Evolutionary conservation across 2,329 filamentous ascomycete species (phyloP).

Genomic region (Botrytis paeoniae): DNA sequence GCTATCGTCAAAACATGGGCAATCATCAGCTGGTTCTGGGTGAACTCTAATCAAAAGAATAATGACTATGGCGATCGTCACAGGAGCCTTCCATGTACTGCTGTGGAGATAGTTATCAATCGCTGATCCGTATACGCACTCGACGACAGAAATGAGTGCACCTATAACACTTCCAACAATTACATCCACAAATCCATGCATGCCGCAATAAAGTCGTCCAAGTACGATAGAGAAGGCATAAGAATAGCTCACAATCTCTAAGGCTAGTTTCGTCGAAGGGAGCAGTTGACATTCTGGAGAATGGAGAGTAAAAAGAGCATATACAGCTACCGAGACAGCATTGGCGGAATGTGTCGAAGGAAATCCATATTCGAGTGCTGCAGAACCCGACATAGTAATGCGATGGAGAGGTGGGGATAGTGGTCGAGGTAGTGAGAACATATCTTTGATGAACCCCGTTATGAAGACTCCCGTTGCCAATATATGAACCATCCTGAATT

Average conservation of each 20-base stretch:
- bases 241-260: constrained; percentile 72
- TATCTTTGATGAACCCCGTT: constrained; percentile 91
- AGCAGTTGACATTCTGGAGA: constrained; percentile 61
- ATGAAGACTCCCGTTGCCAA: constrained; percentile 77
- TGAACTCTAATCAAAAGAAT: constrained; percentile 81
- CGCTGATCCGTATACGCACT: constrained; percentile 57
- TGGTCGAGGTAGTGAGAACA: constrained; percentile 87
- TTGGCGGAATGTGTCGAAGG: constrained; percentile 97
- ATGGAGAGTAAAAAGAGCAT: constrained; percentile 69
- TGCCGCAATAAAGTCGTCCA: constrained; percentile 92
- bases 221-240: constrained; percentile 88
- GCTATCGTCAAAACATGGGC: constrained; percentile 94
- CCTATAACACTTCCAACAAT: constrained; percentile 76
- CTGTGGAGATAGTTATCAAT: constrained; percentile 71
- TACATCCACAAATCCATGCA: constrained; percentile 97
- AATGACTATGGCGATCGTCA: constrained; percentile 63
- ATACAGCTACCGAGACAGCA: constrained; percentile 89
- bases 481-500: constrained; percentile 64
- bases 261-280: constrained; percentile 54
- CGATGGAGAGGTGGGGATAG: constrained; percentile 87
- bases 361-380: constrained; percentile 93
- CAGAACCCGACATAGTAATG: constrained; percentile 96
- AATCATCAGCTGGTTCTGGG: constrained; percentile 94
- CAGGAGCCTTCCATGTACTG: constrained; percentile 61
- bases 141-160: constrained; percentile 56